phyloP scores from a whole-genome alignment of 495 filamentous ascomycete species.

The Apodospora peruviana region DNA sequence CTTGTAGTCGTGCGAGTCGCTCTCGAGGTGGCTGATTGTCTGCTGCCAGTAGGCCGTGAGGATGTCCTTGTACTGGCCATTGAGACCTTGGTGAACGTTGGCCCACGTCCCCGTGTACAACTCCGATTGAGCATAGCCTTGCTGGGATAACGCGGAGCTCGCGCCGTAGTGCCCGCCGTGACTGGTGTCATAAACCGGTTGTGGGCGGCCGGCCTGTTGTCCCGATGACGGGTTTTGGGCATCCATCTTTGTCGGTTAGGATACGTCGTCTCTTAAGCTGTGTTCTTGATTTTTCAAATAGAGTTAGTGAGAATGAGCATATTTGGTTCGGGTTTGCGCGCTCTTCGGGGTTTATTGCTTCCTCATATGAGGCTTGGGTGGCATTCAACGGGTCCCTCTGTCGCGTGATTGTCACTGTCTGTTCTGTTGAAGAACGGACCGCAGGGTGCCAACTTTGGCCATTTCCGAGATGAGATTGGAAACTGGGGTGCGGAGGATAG shows the following conservation, averaged over 20 bases:
- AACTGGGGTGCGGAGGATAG: too few relatives aligned
- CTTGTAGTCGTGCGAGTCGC: constrained; percentile 95
- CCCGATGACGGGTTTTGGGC: constrained; percentile 36
- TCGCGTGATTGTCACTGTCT: too few relatives aligned
- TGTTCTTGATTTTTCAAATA: neutral
- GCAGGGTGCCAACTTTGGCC: too few relatives aligned
- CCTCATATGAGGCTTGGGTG: too few relatives aligned
- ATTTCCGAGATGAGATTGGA: too few relatives aligned
- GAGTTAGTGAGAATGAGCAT: too few relatives aligned
- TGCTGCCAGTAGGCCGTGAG: constrained; percentile 99
- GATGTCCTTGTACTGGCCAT: constrained; percentile 90
- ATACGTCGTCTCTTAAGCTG: too few relatives aligned
- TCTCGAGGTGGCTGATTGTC: constrained; percentile 89
- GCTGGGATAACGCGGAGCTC: constrained; percentile 54
- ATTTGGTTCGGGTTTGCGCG: too few relatives aligned
- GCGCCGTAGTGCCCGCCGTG: constrained; percentile 88
- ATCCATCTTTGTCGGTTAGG: constrained; percentile 36
- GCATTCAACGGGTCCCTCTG: too few relatives aligned
- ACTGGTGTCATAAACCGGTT: constrained; percentile 69
- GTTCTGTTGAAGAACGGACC: too few relatives aligned
- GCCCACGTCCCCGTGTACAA: constrained; percentile 92
- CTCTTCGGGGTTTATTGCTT: too few relatives aligned
- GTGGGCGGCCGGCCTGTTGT: constrained; percentile 35
- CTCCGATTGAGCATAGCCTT: constrained; percentile 80
- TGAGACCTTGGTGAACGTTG: constrained; percentile 95